Base-by-base conservation (phyloP, 768 basidiomycete species). In the Kwoniella sp. region DNA sequence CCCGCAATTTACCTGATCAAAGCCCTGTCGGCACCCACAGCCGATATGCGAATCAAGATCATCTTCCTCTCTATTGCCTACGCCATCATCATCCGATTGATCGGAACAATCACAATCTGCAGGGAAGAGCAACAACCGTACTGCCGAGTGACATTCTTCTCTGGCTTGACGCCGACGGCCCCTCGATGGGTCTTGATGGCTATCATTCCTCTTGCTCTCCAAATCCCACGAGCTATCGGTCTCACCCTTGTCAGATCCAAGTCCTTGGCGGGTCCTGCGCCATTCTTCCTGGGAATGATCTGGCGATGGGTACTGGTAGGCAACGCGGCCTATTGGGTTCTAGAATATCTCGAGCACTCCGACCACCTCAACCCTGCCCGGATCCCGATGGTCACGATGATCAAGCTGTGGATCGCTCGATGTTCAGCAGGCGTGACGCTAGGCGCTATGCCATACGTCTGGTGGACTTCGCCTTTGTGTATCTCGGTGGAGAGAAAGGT, bases 91-190 rank as follows among this genome's bases (percentile, higher is more conserved):
- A 84, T 89, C 8, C 85, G 95, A 8, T 74, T 90, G n/a, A 88
- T 92, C 80, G 85, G 88, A 0, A 80, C 85, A 51, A 91, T 90
- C 76, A 95, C 93, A 0, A 86, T 92, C 9, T 98, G 95, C 74
- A 83, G 96, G 66, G 95, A 99, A 78, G 95, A 98, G 75, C 95
- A 97, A 79, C 88, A 90, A 44, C 88, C 91, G 0, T 89, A 86
- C 77, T 99, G 96, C 75, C 83, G 85, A 65, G 88, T 93, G 58
- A 94, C 95, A 0, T 98, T 94, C 82, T 96, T 90, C 77, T 82
- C 87, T 0, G 89, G 90, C 0, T 85, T 88, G 0, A 80, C 87
- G 0, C 86, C 90, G 7, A 82, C 87, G 1, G 86, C 91, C 0
- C 88, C 91, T 0, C 52, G 81, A 1, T 81, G 83, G 29, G 84